A percentile compares a stretch with the other conserved stretches of the same genome.
These are phyloP conservation scores for Plectosphaerella plurivora DNA, from an alignment of 2,329 filamentous ascomycete species.

Conservation along the genomic window DNA sequence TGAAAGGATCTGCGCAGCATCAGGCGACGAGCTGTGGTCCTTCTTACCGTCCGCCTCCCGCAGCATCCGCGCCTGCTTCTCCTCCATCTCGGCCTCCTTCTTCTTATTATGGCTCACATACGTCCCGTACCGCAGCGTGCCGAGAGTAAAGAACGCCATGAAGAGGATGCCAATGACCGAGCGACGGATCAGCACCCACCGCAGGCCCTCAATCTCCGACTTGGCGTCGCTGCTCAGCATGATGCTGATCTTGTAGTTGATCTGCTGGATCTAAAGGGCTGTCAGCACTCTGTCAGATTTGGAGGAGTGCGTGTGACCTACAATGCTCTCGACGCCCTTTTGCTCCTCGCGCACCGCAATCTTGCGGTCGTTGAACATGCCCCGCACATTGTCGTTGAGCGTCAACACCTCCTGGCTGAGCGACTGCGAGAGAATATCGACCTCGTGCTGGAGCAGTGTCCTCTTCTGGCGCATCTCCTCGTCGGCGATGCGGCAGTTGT, in stretches of 20 bases:
- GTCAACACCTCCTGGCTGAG: conserved; percentile 77
- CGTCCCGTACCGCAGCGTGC: conserved; percentile 55
- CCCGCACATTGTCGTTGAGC: conserved; percentile 87
- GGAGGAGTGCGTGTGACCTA: conserved; percentile 33
- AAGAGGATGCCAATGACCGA: conserved; percentile 62
- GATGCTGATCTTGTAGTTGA: conserved; percentile 95
- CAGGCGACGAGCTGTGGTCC: conserved; percentile 41
- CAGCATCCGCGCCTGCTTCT: conserved; percentile 36
- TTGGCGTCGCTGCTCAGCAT: conserved; percentile 84
- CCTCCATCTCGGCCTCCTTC: conserved; percentile 39
- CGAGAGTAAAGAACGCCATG: conserved; percentile 58
- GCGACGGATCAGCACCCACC: conserved; percentile 74
- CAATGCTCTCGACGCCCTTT: conserved; percentile 74
- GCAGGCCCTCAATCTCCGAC: conserved; percentile 83
- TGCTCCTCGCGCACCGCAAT: conserved; percentile 90
- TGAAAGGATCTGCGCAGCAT: conserved; percentile 53
- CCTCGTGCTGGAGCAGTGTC: conserved; percentile 84
- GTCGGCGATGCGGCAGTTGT: conserved; percentile 69
- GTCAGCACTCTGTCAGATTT: background rate
- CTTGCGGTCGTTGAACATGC: conserved; percentile 93
- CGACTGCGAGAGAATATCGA: conserved; percentile 85
- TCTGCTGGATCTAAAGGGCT: conserved; percentile 68
- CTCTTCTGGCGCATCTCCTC: conserved; percentile 81
- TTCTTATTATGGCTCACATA: conserved; percentile 48
- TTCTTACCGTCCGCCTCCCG: conserved; percentile 38